Evolutionary conservation across 139 green algal genomes (phyloP).

Genomic region (Deuterostichococcus epilithicus): DNA sequence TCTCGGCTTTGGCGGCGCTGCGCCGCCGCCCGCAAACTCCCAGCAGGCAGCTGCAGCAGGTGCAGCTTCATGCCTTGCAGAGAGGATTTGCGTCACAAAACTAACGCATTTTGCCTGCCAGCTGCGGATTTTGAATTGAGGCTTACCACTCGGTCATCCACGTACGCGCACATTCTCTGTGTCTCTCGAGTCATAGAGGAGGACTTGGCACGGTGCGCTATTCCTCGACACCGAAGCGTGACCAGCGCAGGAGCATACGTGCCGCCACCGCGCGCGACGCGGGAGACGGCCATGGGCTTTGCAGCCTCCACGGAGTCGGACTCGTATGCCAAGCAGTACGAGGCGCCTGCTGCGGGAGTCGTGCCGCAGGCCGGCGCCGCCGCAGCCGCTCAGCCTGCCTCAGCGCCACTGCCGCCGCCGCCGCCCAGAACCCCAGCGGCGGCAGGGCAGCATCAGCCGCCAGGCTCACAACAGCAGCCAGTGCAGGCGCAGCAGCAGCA

Average conservation of each 20-base stretch:
- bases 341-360: not conserved
- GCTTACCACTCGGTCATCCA: too few relatives aligned
- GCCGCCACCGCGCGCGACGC: not conserved
- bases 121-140: not conserved
- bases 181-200: too few relatives aligned
- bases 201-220: too few relatives aligned
- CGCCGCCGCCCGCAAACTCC: not conserved
- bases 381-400: not conserved
- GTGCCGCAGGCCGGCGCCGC: not conserved
- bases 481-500: slow-evolving; percentile 19
- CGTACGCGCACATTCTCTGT: too few relatives aligned
- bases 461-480: slow-evolving; percentile 1
- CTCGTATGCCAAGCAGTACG: not conserved
- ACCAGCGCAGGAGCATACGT: not conserved
- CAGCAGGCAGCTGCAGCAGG: not conserved
- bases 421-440: slow-evolving; percentile 10
- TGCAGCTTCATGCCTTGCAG: slow-evolving; percentile 3
- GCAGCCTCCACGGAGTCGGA: not conserved
- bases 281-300: not conserved
- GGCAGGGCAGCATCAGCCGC: slow-evolving; percentile 11
- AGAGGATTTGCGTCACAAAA: not conserved
- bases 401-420: not conserved
- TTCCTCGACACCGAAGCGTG: too few relatives aligned
- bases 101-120: not conserved
- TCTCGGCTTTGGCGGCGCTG: slow-evolving; percentile 56